Evolutionary conservation across 345 rosid genomes (phyloP).

Genomic region (Garcia nutans): DNA sequence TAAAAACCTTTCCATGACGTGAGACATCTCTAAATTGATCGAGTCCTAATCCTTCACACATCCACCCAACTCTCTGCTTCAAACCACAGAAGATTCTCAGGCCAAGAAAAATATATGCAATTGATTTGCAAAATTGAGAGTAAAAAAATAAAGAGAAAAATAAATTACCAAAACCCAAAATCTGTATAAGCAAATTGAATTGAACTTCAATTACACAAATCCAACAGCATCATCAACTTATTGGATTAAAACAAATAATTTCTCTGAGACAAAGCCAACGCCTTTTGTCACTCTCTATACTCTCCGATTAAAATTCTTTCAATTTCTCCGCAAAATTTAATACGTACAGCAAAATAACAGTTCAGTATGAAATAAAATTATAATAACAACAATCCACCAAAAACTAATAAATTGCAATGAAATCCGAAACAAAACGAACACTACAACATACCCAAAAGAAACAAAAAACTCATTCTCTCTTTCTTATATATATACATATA

Average conservation of each 20-base stretch:
- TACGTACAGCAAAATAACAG: background rate
- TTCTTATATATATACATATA: no score
- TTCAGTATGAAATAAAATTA: no score
- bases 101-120: background rate
- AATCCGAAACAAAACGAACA: no score
- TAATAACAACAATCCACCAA: background rate
- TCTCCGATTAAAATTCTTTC: background rate
- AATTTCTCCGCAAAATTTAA: background rate
- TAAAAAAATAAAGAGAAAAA: no score
- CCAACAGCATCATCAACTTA: background rate
- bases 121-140: no score
- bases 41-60: background rate
- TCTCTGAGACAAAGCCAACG: background rate
- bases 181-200: no score
- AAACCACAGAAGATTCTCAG: background rate
- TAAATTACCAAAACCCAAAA: background rate
- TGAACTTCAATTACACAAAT: background rate
- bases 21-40: background rate
- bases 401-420: no score
- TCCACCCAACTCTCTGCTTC: conserved; percentile 5
- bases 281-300: background rate
- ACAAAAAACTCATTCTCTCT: no score
- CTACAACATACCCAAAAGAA: no score
- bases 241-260: no score
- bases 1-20: conserved; percentile 41